Conservation (phyloP, 2,329 filamentous ascomycete genomes). For the Diaporthe citri region DNA sequence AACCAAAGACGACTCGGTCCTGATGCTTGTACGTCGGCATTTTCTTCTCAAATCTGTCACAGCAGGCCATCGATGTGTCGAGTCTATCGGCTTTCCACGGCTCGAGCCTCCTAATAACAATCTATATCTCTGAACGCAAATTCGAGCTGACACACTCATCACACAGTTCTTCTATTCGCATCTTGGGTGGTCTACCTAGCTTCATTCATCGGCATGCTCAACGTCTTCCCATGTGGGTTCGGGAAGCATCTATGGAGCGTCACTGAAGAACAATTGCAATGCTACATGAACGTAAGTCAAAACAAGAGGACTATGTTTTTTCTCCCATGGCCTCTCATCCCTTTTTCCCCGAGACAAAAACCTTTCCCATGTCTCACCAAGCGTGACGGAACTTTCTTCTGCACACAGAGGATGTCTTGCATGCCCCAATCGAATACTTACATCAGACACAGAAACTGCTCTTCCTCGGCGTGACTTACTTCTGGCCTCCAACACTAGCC, state of each 20-base stretch:
- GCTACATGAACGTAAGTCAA: slow-evolving; percentile 35
- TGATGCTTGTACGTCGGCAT: slow-evolving; percentile 37
- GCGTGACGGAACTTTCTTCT: neutral
- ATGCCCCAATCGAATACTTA: neutral
- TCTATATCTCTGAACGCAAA: neutral
- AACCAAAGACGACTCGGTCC: slow-evolving; percentile 32
- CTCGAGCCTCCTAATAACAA: neutral
- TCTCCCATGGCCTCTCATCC: neutral
- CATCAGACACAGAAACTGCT: slow-evolving; percentile 33
- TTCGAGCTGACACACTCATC: neutral
- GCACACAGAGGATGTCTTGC: neutral
- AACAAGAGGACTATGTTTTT: too few species aligned
- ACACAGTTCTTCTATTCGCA: slow-evolving; percentile 36
- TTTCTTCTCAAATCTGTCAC: too few species aligned
- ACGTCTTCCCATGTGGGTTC: slow-evolving; percentile 38
- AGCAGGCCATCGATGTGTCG: too few species aligned
- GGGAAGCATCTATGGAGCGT: slow-evolving; percentile 40
- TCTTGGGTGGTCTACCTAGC: slow-evolving; percentile 38
- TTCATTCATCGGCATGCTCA: slow-evolving; percentile 38
- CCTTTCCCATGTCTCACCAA: neutral
- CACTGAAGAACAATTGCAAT: slow-evolving; percentile 33
- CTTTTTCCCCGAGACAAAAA: neutral
- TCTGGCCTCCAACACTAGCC: slow-evolving; percentile 43
- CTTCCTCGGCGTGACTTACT: slow-evolving; percentile 42
- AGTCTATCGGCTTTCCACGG: neutral